Evolutionary conservation across 306 rosid species (phyloP), one percentile per base, ranked within the genome.

Genomic region (Castanea crenata): DNA sequence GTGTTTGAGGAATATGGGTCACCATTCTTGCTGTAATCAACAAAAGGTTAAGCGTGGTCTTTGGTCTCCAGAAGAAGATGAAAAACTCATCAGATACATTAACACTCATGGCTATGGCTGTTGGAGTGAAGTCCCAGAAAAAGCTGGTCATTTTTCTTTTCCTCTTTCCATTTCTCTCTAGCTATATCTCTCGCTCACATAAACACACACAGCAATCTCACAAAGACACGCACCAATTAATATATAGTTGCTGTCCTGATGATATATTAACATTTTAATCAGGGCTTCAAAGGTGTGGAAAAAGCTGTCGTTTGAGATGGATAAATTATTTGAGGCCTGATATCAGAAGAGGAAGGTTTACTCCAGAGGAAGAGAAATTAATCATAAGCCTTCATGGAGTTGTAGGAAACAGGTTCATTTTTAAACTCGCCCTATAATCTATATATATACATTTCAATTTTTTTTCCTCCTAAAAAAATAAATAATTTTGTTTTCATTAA

Each of bases 1-100:
- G 54, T 16, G 18, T 27, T 21, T 21, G 67, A 41, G 9, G n/a
- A 35, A 74, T 2, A 92, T 95, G 99, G 98, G 99, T 55, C 99
- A 93, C 79, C 99, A 95, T 82, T 93, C 98, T 67, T 95, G 99
- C 90, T 95, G 99, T 87, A 95, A 95, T 86, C 98, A 95, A 78
- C 98, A 93, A 79, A 95, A 95, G 87, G 99, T 95, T 52, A 95
- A 95, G 93, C 88, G 99, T 88, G 99, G 98, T 4, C 98, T 95
- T 64, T 95, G 99, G 99, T 92, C 97, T 1, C 98, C 99, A 1
- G 99, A 95, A 77, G 98, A 95, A 80, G 99, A 95, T 74, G 99
- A 95, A 84, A 95, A 92, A 84, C 99, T 95, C 77, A 88, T 95
- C 69, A 71, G 92, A 86, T 95, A 93, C 87, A 95, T 95, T 58